These are phyloP conservation scores for Petunia hybrid DNA, from an alignment of 305 asterid species.

Conservation along the genomic window DNA sequence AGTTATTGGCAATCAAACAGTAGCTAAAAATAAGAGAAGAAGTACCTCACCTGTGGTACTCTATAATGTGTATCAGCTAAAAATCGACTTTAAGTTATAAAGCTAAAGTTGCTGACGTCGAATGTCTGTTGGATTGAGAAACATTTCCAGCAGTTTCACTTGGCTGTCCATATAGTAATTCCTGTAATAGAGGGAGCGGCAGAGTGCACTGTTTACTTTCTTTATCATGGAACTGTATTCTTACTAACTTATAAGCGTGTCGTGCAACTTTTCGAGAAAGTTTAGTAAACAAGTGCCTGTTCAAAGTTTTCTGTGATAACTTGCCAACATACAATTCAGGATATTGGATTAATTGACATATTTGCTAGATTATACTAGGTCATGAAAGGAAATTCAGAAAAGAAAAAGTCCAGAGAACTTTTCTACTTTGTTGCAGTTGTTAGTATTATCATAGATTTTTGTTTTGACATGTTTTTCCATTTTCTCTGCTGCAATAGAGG, in stretches of 20 bases:
- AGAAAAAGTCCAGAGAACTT: background rate
- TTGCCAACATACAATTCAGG: background rate
- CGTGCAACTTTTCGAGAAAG: background rate
- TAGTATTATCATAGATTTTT: conserved; percentile 30
- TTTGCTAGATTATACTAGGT: too few species aligned
- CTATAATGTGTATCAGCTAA: background rate
- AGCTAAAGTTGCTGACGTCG: background rate
- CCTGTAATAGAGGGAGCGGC: background rate
- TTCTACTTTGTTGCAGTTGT: conserved; percentile 1
- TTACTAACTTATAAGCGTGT: background rate
- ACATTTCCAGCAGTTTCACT: background rate
- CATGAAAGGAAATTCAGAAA: too few species aligned
- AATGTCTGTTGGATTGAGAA: background rate
- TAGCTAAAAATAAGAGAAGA: background rate
- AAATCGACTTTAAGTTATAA: background rate
- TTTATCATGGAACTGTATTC: background rate
- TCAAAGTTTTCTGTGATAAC: conserved; percentile 6
- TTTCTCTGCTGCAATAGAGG: conserved; percentile 51
- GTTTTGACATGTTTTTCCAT: conserved; percentile 18
- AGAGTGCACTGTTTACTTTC: background rate
- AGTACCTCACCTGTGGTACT: background rate
- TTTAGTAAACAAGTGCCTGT: background rate
- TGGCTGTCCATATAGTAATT: background rate
- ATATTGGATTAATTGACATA: background rate
- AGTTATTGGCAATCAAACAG: background rate